A percentile compares a stretch with the other conserved stretches of the same genome.
Evolutionary conservation across 2,329 filamentous ascomycete genomes (phyloP).

Genomic region (Colletotrichum tropicicola): DNA sequence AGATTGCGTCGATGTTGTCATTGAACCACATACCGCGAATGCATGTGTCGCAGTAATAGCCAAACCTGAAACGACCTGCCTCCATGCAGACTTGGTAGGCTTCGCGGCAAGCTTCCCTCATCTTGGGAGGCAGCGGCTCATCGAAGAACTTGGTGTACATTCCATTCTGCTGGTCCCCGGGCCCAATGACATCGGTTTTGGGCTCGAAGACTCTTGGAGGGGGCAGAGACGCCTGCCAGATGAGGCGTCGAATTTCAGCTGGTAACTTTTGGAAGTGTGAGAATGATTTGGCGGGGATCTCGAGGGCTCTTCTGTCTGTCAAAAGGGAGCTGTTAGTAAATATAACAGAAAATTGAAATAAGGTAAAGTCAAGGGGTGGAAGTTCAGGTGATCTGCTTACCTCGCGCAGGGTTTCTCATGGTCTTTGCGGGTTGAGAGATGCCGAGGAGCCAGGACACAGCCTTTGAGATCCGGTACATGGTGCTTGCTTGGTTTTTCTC

Average conservation of each 20-base stretch:
- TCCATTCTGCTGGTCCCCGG: too few relatives aligned
- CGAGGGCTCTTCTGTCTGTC: neutral
- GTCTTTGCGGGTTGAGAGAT: too few relatives aligned
- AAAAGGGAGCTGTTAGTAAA: too few relatives aligned
- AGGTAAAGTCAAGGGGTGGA: too few relatives aligned
- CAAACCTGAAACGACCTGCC: neutral
- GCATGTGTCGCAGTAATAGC: neutral
- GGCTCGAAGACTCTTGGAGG: neutral
- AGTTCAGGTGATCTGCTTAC: too few relatives aligned
- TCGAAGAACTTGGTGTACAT: neutral
- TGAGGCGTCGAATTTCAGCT: neutral
- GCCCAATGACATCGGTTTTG: too few relatives aligned
- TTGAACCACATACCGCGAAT: slow-evolving; percentile 2
- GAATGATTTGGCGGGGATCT: neutral
- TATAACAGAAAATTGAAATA: too few relatives aligned
- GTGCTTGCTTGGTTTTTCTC: too few relatives aligned
- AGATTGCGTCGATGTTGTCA: neutral
- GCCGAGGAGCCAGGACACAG: too few relatives aligned
- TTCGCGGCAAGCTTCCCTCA: neutral
- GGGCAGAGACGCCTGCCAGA: neutral
- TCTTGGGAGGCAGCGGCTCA: neutral
- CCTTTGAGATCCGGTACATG: too few relatives aligned
- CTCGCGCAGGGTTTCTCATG: too few relatives aligned
- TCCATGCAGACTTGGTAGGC: neutral
- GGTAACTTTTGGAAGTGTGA: neutral